Conservation (phyloP, 2,329 filamentous ascomycete species). For the Cercospora citrullina region DNA sequence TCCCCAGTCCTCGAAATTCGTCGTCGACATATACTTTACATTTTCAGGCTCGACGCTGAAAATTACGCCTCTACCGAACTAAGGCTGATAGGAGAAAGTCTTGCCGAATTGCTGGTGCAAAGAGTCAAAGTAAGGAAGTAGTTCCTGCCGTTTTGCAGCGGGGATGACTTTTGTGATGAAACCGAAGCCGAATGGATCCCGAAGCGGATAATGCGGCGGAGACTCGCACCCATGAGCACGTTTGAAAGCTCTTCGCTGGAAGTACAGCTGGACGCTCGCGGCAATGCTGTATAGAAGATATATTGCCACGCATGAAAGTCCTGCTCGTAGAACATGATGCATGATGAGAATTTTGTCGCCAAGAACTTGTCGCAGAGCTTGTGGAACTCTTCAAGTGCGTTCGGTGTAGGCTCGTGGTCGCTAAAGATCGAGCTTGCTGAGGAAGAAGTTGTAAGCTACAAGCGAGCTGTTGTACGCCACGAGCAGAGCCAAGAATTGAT, state of each 20-base stretch:
- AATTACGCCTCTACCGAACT: neutral
- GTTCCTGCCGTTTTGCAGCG: conserved; percentile 7
- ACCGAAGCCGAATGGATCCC: conserved; percentile 1
- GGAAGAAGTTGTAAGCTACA: neutral
- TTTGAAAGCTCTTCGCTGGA: conserved; percentile 1
- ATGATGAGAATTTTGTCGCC: neutral
- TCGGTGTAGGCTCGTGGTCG: neutral
- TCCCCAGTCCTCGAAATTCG: conserved; percentile 12
- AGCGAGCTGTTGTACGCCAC: neutral
- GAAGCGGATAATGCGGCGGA: conserved; percentile 2
- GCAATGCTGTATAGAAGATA: neutral
- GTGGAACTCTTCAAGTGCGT: neutral
- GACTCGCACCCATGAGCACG: conserved; percentile 2
- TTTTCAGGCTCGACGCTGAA: conserved; percentile 17
- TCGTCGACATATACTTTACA: conserved; percentile 12
- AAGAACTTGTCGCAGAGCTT: neutral
- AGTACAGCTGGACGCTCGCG: neutral
- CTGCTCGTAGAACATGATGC: neutral
- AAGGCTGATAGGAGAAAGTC: conserved; percentile 1
- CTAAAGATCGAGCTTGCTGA: neutral
- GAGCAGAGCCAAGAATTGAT: neutral
- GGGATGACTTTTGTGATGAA: conserved; percentile 8
- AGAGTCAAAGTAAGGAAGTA: conserved; percentile 7
- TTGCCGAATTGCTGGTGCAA: conserved; percentile 7
- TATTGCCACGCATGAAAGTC: neutral